Percentiles rank a stretch among this genome's conserved stretches.
Conservation (phyloP, 208 protist species). For the Wallacemonas rigidus region DNA sequence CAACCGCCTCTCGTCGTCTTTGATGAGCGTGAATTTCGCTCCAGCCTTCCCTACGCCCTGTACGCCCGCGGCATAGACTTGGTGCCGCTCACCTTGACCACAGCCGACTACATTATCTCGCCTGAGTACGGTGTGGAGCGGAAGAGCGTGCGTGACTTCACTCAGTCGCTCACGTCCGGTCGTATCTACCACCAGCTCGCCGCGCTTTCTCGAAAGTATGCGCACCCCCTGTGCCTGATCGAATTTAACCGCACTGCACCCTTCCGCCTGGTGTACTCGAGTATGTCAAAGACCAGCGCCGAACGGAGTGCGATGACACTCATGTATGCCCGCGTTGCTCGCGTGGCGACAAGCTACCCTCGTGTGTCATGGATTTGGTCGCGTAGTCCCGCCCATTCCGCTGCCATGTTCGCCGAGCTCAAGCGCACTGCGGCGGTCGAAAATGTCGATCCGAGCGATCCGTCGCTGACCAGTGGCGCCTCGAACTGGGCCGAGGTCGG, state of each 20-base stretch:
- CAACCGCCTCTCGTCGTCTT: conserved; percentile 67
- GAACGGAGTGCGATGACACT: conserved; percentile 8
- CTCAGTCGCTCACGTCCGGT: conserved; percentile 61
- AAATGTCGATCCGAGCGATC: conserved; percentile 64
- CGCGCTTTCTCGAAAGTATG: conserved; percentile 60
- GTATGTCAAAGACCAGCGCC: background rate
- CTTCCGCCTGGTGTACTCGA: conserved; percentile 51
- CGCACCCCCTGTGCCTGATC: conserved; percentile 67
- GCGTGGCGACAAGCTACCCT: conserved; percentile 61
- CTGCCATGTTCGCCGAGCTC: conserved; percentile 61
- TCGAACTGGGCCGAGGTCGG: conserved; percentile 28
- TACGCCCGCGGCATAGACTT: conserved; percentile 73
- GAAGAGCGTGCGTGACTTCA: conserved; percentile 79
- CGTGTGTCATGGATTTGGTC: conserved; percentile 74
- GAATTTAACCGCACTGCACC: conserved; percentile 70
- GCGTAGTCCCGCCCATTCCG: conserved; percentile 71
- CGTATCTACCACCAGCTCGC: conserved; percentile 77
- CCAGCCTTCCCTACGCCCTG: conserved; percentile 69
- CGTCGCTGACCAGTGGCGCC: conserved; percentile 51
- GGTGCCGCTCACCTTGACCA: conserved; percentile 79
- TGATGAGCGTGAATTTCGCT: conserved; percentile 88
- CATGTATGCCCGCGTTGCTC: conserved; percentile 63
- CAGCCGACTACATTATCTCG: conserved; percentile 85
- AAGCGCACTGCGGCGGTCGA: conserved; percentile 58
- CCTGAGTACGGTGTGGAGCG: conserved; percentile 78